Conservation (phyloP, 2,329 filamentous ascomycete species). For the Scytalidium lignicola region DNA sequence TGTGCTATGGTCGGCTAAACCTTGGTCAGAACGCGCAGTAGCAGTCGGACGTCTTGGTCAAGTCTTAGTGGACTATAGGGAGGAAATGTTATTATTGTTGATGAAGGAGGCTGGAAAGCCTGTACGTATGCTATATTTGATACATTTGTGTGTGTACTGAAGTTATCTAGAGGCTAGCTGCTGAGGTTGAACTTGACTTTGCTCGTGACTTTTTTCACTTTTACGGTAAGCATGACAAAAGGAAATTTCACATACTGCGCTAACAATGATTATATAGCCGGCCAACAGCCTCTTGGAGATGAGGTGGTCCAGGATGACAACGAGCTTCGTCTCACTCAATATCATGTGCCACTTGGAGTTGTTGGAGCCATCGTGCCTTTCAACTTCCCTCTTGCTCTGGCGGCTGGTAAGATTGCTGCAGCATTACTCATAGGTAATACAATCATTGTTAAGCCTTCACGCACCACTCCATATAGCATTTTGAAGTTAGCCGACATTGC, state of each 20-base stretch:
- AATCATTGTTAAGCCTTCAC: constrained; percentile 54
- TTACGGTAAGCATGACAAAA: constrained; percentile 3
- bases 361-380: constrained; percentile 46
- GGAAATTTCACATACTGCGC: background rate
- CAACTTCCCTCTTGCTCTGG: constrained; percentile 52
- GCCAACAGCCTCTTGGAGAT: background rate
- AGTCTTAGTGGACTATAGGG: constrained; percentile 21
- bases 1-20: constrained; percentile 37
- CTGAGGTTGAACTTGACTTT: too few species aligned
- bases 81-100: constrained; percentile 38
- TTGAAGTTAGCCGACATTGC: constrained; percentile 48
- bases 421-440: constrained; percentile 52
- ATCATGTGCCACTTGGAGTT: constrained; percentile 39
- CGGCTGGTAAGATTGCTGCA: constrained; percentile 49
- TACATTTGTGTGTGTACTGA: background rate
- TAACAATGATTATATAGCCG: constrained; percentile 2
- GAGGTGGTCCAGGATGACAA: constrained; percentile 13
- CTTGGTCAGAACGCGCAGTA: constrained; percentile 36
- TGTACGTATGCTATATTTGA: constrained; percentile 12
- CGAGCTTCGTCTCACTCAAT: constrained; percentile 33
- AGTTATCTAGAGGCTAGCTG: constrained; percentile 1
- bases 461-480: constrained; percentile 45
- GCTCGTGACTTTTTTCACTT: constrained; percentile 5
- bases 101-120: constrained; percentile 46
- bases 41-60: constrained; percentile 28